Conservation (phyloP, 2,329 filamentous ascomycete genomes). For the Microdochium nivale region DNA sequence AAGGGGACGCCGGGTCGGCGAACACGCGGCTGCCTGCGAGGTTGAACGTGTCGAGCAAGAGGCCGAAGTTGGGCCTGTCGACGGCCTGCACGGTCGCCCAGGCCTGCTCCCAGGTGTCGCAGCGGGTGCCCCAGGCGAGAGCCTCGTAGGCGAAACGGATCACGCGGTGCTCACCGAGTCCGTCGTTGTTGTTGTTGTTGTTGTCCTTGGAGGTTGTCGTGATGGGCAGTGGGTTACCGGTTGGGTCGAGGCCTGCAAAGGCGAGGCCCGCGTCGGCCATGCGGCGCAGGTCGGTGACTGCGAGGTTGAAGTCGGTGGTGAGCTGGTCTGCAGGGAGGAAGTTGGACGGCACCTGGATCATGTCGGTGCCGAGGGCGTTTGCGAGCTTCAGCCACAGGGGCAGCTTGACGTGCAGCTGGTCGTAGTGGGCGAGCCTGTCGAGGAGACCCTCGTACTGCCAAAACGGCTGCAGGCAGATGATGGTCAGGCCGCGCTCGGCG, state of each 20-base stretch:
- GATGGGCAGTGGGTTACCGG: constrained; percentile 24
- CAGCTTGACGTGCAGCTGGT: constrained; percentile 41
- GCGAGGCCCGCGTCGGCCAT: constrained; percentile 45
- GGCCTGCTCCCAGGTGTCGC: constrained; percentile 49
- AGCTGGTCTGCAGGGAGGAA: constrained; percentile 33
- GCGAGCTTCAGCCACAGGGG: constrained; percentile 51
- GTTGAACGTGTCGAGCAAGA: constrained; percentile 57
- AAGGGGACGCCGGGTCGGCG: constrained; percentile 39
- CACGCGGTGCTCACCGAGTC: not conserved
- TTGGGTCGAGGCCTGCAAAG: not conserved
- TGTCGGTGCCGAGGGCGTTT: constrained; percentile 44
- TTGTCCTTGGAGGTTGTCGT: constrained; percentile 1
- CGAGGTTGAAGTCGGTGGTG: constrained; percentile 31
- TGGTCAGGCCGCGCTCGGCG: constrained; percentile 29
- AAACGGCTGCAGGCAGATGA: constrained; percentile 54
- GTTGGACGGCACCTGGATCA: constrained; percentile 54
- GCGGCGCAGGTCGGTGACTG: constrained; percentile 42
- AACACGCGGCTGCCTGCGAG: constrained; percentile 45
- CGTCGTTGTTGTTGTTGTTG: too few relatives aligned
- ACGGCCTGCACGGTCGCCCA: constrained; percentile 47
- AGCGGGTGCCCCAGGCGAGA: constrained; percentile 49
- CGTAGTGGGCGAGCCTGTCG: constrained; percentile 35
- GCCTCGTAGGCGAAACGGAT: constrained; percentile 54
- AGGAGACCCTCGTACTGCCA: constrained; percentile 54
- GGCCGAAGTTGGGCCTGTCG: constrained; percentile 48